These are phyloP conservation scores for Fusarium sublunatum DNA, from an alignment of 2,329 filamentous ascomycete species.

Conservation along the genomic window DNA sequence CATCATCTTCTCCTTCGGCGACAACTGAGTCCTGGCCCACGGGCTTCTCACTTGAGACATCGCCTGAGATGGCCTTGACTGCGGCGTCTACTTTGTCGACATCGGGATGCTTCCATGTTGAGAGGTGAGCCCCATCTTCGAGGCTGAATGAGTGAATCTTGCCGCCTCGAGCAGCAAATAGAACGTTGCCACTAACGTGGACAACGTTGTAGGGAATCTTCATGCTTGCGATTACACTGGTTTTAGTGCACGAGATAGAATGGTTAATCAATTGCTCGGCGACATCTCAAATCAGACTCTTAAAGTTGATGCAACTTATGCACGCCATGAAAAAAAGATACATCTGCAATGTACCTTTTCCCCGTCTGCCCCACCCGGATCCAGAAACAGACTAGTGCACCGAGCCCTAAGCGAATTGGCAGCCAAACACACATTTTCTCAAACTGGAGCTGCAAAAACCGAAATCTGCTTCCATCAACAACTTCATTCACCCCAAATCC, in stretches of 20 bases:
- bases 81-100: constrained; percentile 50
- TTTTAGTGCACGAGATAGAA: constrained; percentile 2
- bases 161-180: constrained; percentile 80
- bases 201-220: constrained; percentile 74
- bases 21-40: constrained; percentile 11
- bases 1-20: constrained; percentile 35
- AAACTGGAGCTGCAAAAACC: constrained; percentile 19
- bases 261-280: constrained; percentile 17
- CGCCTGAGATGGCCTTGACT: constrained; percentile 38
- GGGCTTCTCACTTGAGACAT: constrained; percentile 24
- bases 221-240: constrained; percentile 48
- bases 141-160: constrained; percentile 75
- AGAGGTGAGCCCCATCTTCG: constrained; percentile 67
- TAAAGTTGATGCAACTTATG: constrained; percentile 13
- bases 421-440: constrained; percentile 47
- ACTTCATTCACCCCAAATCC: constrained; percentile 42
- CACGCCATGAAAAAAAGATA: constrained; percentile 50
- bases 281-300: constrained; percentile 36
- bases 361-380: constrained; percentile 11
- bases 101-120: constrained; percentile 69
- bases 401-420: constrained; percentile 53
- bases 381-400: constrained; percentile 45
- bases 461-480: constrained; percentile 19
- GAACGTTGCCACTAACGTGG: constrained; percentile 62
- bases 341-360: constrained; percentile 48